Base-by-base conservation (phyloP, 208 protist genomes). In the Crithidia brevicula region DNA sequence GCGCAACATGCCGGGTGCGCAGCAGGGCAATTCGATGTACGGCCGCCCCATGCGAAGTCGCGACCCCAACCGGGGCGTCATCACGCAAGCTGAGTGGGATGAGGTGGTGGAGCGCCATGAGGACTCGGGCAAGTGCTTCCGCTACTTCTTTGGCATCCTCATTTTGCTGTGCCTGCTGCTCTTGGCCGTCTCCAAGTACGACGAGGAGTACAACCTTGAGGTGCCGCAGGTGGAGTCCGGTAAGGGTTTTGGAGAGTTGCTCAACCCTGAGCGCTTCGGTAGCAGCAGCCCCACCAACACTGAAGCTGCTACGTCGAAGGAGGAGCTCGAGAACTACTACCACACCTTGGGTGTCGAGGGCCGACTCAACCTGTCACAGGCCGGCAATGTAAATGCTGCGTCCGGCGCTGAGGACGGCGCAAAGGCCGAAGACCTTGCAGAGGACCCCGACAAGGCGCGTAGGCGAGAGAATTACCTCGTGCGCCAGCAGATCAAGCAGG, bases 201-300 rank as follows among this genome's bases (percentile, higher is more conserved):
- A 96, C 62, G 79, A 86, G 43, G 91, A 96, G 80, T 92, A 87
- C 78, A 89, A 87, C 59, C 15, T 96, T 7, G 88, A 96, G 74
- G 83, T 92, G 22, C 89, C 89, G 25, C 89, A 95, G 61, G 67
- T 95, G 25, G 86, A 91, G 62, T 90, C 74, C 57, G 89, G 86
- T 20, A 76, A 71, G 25, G 89, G 86, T 40, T 92, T 93, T 75
- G 83, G 83, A 38, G 81, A 88, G 63, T 45, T 80, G n/a, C 43
- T 89, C 4, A 63, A 61, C 47, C 43, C 79, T 22, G 62, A 65
- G 16, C 56, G 64, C 51, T 31, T 51, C 28, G 53, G 47, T 52
- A 51, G 31, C 18, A 40, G 16, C 18, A 42, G 33, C 25, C 40
- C 57, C 33, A n/a, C 57, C 38, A 22, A 58, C 57, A 23, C 67